Base-by-base conservation (phyloP, 1,284 basidiomycete species). In the Fomitopsis schrenkii region DNA sequence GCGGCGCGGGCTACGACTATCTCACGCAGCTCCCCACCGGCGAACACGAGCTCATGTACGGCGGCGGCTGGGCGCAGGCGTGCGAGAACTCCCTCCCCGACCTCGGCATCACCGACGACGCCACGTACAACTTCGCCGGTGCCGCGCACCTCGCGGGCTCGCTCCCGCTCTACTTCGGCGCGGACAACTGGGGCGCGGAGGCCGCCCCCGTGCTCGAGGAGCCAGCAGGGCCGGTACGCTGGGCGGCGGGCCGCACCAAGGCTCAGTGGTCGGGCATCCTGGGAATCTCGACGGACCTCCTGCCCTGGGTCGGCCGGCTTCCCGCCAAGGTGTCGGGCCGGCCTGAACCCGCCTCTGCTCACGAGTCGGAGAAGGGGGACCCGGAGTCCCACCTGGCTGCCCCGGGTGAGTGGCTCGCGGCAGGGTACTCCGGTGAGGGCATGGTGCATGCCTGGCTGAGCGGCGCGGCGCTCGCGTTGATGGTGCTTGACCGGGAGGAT, bases 361-460 rank as follows among this genome's bases (percentile, higher is more conserved):
- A 46, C 57, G 26, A 44, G 36, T 36, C 30, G 53, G 53, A 17
- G 46, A 62, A 50, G 57, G 64, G 17, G 59, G 52, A n/a, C 7
- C 35, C 35, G 5, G 61, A 41, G 28, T 28, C 4, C 48, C 12
- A 22, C 54, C 52, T 53, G 50, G 62, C 76, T 7, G 58, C 72
- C 0, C 74, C 79, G 2, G 81, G 80, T 14, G 81, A 82, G 63
- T 82, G 80, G 80, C 77, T 82, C 38, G 70, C 79, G 19, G 86
- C 83, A 19, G 87, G 85, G 0, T 88, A 85, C 64, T 78, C 79
- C 10, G 86, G 87, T 1, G 86, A 88, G 64, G 86, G 87, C 5
- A 88, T 88, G 87, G 81, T 82, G 2, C 80, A 87, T 66, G 86
- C 84, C 5, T 88, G 85, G 83, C 67, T 86, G 68, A 82, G 83